Evolutionary conservation across 495 filamentous ascomycete genomes (phyloP).

Genomic region (Lophiotrema nucula): DNA sequence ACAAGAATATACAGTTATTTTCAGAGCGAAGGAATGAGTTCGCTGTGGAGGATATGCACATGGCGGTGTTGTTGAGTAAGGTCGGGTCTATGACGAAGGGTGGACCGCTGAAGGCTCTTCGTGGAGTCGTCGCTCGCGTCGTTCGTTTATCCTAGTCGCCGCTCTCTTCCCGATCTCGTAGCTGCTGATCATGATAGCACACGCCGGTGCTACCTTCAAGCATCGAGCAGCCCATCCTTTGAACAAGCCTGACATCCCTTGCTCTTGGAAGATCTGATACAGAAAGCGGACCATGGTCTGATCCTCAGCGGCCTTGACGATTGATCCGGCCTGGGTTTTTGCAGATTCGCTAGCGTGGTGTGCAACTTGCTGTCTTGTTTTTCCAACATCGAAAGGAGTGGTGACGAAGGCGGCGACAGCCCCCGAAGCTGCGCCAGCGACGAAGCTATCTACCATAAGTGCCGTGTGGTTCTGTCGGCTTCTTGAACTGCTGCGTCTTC

Average conservation of each 20-base stretch:
- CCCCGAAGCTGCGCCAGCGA: constrained; percentile 78
- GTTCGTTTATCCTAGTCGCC: constrained; percentile 76
- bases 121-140: constrained; percentile 21
- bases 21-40: too few species aligned
- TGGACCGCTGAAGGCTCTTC: not conserved
- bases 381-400: constrained; percentile 95
- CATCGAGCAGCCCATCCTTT: constrained; percentile 87
- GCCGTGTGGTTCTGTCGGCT: constrained; percentile 59
- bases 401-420: constrained; percentile 85
- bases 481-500: constrained; percentile 49
- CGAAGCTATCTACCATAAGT: constrained; percentile 83
- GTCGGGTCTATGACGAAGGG: too few species aligned
- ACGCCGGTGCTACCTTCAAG: constrained; percentile 91
- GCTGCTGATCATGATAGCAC: constrained; percentile 99
- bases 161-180: constrained; percentile 95
- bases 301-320: constrained; percentile 54
- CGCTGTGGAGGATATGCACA: too few species aligned
- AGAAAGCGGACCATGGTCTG: constrained; percentile 74
- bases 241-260: constrained; percentile 79
- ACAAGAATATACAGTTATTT: too few species aligned
- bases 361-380: constrained; percentile 87
- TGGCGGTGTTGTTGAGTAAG: too few species aligned
- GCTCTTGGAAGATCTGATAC: constrained; percentile 80
- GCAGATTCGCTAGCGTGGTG: constrained; percentile 52
- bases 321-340: constrained; percentile 23